phyloP scores from a whole-genome alignment of 192 early-diverging fungal genomes.

The Entomortierella parvispora region DNA sequence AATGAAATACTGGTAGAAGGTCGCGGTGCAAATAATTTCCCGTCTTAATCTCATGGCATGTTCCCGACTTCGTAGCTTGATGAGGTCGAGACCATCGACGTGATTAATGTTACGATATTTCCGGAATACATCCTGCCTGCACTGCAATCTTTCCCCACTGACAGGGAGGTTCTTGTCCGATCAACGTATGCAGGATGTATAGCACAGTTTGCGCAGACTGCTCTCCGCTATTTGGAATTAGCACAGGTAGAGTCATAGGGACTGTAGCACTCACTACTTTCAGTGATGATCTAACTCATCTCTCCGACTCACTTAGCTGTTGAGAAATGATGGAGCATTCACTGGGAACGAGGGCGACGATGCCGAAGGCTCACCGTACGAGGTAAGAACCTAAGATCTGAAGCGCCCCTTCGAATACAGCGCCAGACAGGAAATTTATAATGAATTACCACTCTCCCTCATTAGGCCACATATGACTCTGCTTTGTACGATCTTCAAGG shows the following conservation, averaged over 20 bases:
- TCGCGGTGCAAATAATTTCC: too few species aligned
- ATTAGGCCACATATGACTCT: conserved; percentile 77
- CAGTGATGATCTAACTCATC: not conserved
- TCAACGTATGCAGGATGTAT: conserved; percentile 87
- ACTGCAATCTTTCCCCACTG: conserved; percentile 73
- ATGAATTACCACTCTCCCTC: too few species aligned
- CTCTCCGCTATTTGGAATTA: conserved; percentile 77
- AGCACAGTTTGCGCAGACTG: conserved; percentile 80
- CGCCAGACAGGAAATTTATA: not conserved
- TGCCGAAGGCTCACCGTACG: conserved; percentile 51
- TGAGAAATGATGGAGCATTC: conserved; percentile 60
- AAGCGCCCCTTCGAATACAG: not conserved
- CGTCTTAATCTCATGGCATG: too few species aligned
- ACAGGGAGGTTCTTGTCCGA: conserved; percentile 81
- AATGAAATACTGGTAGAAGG: not conserved
- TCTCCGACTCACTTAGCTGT: conserved; percentile 35
- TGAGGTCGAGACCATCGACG: conserved; percentile 80
- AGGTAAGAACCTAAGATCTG: conserved; percentile 19
- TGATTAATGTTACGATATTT: conserved; percentile 87
- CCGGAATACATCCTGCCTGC: conserved; percentile 90
- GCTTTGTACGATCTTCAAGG: conserved; percentile 79
- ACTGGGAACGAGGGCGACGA: conserved; percentile 54
- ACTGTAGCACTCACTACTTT: not conserved
- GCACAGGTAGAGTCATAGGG: too few species aligned
- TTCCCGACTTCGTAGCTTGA: too few species aligned